Evolutionary conservation across 495 filamentous ascomycete genomes (phyloP).

Genomic region (Aspergillus olivimuriae): DNA sequence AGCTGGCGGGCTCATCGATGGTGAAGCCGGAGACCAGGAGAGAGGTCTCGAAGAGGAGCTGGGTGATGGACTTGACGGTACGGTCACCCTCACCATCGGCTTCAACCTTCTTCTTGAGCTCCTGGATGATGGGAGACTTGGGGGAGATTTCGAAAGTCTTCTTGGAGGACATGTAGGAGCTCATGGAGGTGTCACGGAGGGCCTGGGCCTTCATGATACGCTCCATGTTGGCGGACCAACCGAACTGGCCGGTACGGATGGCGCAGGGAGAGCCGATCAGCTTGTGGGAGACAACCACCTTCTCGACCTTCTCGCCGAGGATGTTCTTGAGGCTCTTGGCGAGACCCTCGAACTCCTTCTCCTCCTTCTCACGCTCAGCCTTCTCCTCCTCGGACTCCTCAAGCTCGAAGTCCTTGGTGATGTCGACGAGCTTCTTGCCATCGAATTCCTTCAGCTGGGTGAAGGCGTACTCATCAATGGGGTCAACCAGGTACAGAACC

Average conservation of each 20-base stretch:
- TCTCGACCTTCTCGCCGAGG: conserved; percentile 99
- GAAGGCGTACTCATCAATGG: conserved; percentile 99
- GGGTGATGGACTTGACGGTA: conserved; percentile 96
- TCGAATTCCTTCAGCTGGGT: conserved; percentile 99
- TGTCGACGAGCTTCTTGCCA: conserved; percentile 99
- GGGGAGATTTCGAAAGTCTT: conserved; percentile 99
- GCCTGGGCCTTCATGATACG: conserved; percentile 99
- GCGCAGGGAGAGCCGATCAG: conserved; percentile 91
- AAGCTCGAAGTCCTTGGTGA: conserved; percentile 99
- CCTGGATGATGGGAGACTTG: conserved; percentile 94
- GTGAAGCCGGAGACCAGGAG: conserved; percentile 98
- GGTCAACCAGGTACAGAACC: conserved; percentile 98
- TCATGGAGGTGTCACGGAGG: conserved; percentile 98
- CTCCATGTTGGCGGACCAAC: conserved; percentile 99
- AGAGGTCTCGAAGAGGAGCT: conserved; percentile 97
- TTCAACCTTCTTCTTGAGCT: conserved; percentile 98
- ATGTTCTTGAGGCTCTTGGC: conserved; percentile 98
- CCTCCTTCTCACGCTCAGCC: conserved; percentile 88
- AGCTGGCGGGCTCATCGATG: conserved; percentile 95
- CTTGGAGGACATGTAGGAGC: conserved; percentile 99
- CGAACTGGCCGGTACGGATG: conserved; percentile 99
- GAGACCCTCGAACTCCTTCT: conserved; percentile 93
- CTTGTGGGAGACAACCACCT: conserved; percentile 99
- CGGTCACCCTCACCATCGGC: conserved; percentile 94
- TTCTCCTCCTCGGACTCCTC: conserved; percentile 99